These are phyloP conservation scores for Wickerhamiella infanticola DNA, from an alignment of 1,139 yeast genomes.

Conservation along the genomic window DNA sequence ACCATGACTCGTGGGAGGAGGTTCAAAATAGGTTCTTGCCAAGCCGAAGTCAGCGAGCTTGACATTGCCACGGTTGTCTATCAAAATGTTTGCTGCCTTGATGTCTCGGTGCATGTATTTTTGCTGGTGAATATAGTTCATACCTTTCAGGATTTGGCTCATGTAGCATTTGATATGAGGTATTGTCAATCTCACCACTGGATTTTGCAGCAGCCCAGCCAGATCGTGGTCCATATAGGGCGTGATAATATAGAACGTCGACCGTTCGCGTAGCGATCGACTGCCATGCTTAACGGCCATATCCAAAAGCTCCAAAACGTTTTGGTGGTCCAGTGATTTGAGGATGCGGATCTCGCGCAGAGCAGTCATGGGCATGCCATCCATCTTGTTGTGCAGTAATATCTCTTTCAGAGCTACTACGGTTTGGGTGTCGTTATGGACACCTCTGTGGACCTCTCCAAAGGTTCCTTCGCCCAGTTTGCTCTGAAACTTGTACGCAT, in stretches of 20 bases:
- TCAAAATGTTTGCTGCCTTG: conserved; percentile 80
- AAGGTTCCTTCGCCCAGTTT: conserved; percentile 91
- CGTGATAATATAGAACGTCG: conserved; percentile 63
- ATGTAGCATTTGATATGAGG: conserved; percentile 73
- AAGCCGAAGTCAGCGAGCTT: conserved; percentile 91
- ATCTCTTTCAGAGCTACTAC: conserved; percentile 78
- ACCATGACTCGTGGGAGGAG: conserved; percentile 46
- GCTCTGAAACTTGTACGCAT: conserved; percentile 40
- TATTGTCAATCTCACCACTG: conserved; percentile 43
- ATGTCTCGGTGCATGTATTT: conserved; percentile 74
- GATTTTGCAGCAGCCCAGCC: conserved; percentile 83
- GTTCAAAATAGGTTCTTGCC: conserved; percentile 68
- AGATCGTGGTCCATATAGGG: conserved; percentile 92
- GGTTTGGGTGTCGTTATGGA: conserved; percentile 32
- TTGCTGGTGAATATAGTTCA: conserved; percentile 60
- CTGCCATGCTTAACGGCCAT: conserved; percentile 49
- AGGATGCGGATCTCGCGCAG: conserved; percentile 80
- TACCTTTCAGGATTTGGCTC: conserved; percentile 63
- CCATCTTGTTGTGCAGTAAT: conserved; percentile 68
- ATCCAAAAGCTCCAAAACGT: conserved; percentile 66
- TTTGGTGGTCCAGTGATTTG: conserved; percentile 51
- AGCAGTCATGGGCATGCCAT: conserved; percentile 92
- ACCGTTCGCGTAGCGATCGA: conserved; percentile 14
- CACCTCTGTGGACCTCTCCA: conserved; percentile 63
- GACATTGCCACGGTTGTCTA: conserved; percentile 60